Evolutionary conservation across 129 eudicot genomes (phyloP), one percentile per base, ranked within the genome.

Genomic region (Erigeron canadensis): DNA sequence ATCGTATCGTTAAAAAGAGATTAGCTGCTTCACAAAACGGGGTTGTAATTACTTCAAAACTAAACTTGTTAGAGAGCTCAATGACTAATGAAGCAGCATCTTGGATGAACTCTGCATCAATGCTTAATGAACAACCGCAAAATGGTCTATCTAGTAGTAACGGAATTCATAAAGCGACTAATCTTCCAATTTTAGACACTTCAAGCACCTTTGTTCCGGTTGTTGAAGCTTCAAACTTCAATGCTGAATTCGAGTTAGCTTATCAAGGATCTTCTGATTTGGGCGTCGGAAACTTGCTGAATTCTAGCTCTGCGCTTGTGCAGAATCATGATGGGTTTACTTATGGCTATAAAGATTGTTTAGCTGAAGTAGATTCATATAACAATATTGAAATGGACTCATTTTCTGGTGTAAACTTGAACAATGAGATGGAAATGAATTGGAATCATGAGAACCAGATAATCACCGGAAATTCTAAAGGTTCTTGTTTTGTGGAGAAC

Each of bases 41-140:
- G 2, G 59, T 42, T 70, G 56, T 62, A 63, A 19, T 38, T 23
- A 23, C 72, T 42, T 54, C 72, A 28, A 55, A 42, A 17, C 67
- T 77, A 50, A 22, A 39, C 34, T 63, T 77, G 56, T 77, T 77
- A 69, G 81, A 69, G 60, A 70, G 81, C 17, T 77, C 77, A 63
- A 42, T 70, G 51, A 38, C 12, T 34, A 28, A 41, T 77, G 59
- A 42, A 6, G 43, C 40, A 6, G 43, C 40, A 42, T 12, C 19
- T 21, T 75, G 65, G 72, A 43, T 41, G 18, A 65, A 51, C 48
- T 63, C 55, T 23, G 42, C 73, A 45, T 17, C 17, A n/a, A 56
- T 66, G 22, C 34, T 4, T 56, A 34, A 56, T 17, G 60, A 75
- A 13, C 38, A 7, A 6, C 72, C 63, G 16, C 53, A 21, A 38